Evolutionary conservation across 306 rosid species (phyloP).

Genomic region (Castanea mollissima): DNA sequence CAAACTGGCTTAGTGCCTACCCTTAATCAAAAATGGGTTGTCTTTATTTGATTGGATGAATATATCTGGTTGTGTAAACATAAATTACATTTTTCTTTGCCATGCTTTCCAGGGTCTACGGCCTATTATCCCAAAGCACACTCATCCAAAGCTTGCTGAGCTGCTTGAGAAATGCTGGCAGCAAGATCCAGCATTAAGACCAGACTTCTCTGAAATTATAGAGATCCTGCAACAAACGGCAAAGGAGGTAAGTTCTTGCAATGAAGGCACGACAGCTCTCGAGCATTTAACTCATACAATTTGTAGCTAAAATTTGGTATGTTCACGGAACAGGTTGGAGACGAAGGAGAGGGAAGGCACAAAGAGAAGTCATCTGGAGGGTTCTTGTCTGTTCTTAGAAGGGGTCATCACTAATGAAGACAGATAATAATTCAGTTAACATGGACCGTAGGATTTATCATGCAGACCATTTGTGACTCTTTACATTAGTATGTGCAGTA

Average conservation of each 20-base stretch:
- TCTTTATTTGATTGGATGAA: constrained; percentile 4
- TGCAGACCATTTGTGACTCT: constrained; percentile 18
- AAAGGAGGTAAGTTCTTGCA: constrained; percentile 52
- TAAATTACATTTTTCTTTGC: constrained; percentile 3
- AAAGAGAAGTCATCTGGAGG: constrained; percentile 55
- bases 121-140: constrained; percentile 79
- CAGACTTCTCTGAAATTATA: constrained; percentile 74
- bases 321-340: constrained; percentile 49
- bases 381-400: constrained; percentile 62
- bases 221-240: constrained; percentile 60
- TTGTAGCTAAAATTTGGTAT: background rate
- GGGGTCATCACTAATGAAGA: constrained; percentile 53
- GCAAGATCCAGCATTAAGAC: constrained; percentile 73
- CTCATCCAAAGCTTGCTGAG: constrained; percentile 75
- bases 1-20: background rate
- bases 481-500: constrained; percentile 45
- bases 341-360: constrained; percentile 66
- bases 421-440: constrained; percentile 12
- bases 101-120: constrained; percentile 65
- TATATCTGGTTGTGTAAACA: background rate
- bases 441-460: constrained; percentile 32
- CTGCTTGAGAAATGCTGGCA: constrained; percentile 90
- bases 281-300: background rate
- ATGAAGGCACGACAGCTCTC: background rate
- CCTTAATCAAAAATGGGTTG: no score